A percentile compares a stretch with the other conserved stretches of the same genome.
These are phyloP conservation scores for Cornus controversa DNA, from an alignment of 148 eudicot species.

Conservation along the genomic window DNA sequence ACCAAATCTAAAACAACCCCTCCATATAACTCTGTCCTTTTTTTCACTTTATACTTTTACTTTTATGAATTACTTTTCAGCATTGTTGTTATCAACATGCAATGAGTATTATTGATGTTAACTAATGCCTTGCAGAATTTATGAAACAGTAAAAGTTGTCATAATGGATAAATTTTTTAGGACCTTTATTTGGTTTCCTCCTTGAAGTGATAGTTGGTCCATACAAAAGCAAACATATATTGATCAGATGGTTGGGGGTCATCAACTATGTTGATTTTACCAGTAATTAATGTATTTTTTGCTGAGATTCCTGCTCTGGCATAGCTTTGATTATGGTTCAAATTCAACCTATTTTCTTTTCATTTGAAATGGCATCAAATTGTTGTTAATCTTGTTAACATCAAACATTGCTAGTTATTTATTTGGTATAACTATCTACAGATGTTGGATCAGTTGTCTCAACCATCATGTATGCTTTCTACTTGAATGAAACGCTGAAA, in stretches of 20 bases:
- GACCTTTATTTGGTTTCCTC: background rate
- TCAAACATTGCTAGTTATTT: background rate
- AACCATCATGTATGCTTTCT: slow-evolving; percentile 46
- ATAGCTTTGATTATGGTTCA: no score
- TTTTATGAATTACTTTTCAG: background rate
- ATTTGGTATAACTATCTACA: slow-evolving; percentile 11
- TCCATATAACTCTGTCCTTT: background rate
- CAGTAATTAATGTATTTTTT: no score
- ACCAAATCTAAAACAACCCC: background rate
- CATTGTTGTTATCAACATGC: background rate
- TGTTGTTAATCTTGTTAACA: background rate
- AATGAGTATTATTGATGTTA: background rate
- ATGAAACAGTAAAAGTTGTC: no score
- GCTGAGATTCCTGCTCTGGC: no score
- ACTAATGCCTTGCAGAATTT: background rate
- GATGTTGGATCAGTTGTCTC: slow-evolving; percentile 50
- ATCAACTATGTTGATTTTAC: background rate
- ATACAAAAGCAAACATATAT: background rate
- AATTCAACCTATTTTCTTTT: no score
- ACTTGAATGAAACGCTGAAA: slow-evolving; percentile 30
- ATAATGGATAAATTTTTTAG: background rate
- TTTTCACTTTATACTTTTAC: background rate
- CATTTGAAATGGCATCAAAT: background rate
- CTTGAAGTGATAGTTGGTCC: background rate
- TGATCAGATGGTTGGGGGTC: background rate